A percentile compares a stretch with the other conserved stretches of the same genome.
phyloP scores from a whole-genome alignment of 192 early-diverging fungal species.

The Rhizophlyctis rosea region DNA sequence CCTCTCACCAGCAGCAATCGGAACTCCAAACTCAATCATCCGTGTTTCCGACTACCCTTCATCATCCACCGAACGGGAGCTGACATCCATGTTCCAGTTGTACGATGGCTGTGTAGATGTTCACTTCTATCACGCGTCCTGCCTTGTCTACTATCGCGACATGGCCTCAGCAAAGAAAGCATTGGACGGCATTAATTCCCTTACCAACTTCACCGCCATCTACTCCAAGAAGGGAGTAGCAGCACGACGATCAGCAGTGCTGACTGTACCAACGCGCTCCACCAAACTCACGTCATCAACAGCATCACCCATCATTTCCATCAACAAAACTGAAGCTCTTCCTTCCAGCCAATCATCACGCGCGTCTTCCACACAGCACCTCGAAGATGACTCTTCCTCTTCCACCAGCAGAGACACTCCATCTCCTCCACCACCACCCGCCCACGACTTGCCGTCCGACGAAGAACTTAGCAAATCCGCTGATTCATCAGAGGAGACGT shows the following conservation, averaged over 20 bases:
- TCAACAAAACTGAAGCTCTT: not conserved
- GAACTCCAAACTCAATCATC: constrained; percentile 38
- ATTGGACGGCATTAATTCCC: constrained; percentile 39
- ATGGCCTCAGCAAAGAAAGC: constrained; percentile 23
- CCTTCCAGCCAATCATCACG: constrained; percentile 16
- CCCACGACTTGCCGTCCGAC: not conserved
- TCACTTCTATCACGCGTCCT: constrained; percentile 39
- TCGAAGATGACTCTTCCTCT: constrained; percentile 27
- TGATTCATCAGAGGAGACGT: not conserved
- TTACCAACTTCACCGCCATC: constrained; percentile 46
- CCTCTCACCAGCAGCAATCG: constrained; percentile 34
- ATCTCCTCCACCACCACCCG: not conserved
- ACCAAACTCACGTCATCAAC: constrained; percentile 1
- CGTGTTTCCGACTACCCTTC: constrained; percentile 46
- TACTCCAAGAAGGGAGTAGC: constrained; percentile 42
- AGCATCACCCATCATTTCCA: constrained; percentile 1
- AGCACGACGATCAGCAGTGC: not conserved
- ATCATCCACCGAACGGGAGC: constrained; percentile 37
- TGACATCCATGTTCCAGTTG: constrained; percentile 31
- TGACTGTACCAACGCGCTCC: not conserved
- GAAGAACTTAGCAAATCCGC: not conserved
- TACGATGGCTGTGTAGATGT: constrained; percentile 41
- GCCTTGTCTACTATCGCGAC: constrained; percentile 41
- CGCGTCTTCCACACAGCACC: not conserved
- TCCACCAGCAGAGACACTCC: constrained; percentile 16